Evolutionary conservation across 2,329 filamentous ascomycete species (phyloP), one percentile per base, ranked within the genome.

Genomic region (Alternaria rosae): DNA sequence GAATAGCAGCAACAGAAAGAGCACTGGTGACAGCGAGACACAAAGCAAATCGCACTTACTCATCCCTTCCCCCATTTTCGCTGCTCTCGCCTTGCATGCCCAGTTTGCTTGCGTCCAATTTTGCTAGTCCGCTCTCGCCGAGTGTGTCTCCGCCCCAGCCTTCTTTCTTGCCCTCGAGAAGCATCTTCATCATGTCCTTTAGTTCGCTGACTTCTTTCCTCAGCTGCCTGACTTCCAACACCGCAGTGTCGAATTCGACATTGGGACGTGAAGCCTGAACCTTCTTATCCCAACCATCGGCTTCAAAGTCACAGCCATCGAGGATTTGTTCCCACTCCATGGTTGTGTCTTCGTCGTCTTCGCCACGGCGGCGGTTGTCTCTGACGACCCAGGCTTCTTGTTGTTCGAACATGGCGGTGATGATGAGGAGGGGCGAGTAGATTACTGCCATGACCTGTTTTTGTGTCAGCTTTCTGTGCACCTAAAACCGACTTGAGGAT

Each of bases 241-340:
- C 88, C 1, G 91, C 89, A 11, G 86, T 87, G 65, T 97, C 93
- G 30, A 90, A 87, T 70, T 93, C 91, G 5, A 98, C 87, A 77
- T 98, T 93, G 1, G 93, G 91, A 76, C 89, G 92, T 21, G 88
- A 90, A n/a, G 84, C 81, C 53, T 88, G 85, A 3, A 97, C 93
- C 58, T 86, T 89, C 84, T 95, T 93, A 35, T 86, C 84, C 95
- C 95, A 99, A 0, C 91, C 92, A 64, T 94, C 92, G 1, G 87
- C 84, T 73, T 97, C 92, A 72, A 96, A 92, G 75, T 97, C 91
- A 20, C 94, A 76, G 54, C 91, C 86, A 7, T 83, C 83, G 9
- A 84, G 80, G 75, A 94, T 83, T 77, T 97, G 91, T 81, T 99
- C 95, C 95, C 95, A 99, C 77, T 97, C 94, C 75, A 98, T 91